Conservation (phyloP, 75 land plant genomes). For the Selaginella tamariscina region DNA sequence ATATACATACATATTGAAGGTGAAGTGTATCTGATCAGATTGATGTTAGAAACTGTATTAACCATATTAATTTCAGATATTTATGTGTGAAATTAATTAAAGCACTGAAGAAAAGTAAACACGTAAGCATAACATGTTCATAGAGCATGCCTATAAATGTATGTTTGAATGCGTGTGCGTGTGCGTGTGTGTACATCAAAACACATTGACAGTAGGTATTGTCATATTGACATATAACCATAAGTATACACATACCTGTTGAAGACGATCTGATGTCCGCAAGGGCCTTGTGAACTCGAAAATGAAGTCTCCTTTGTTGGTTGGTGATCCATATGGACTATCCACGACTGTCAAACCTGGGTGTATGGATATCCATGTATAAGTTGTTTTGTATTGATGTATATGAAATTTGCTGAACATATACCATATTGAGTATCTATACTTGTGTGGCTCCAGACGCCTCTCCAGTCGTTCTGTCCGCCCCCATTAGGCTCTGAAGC, state of each 20-base stretch:
- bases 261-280: slow-evolving; percentile 79
- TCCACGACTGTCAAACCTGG: slow-evolving; percentile 64
- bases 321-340: slow-evolving; percentile 52
- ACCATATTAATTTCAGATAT: not conserved
- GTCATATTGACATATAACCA: no score
- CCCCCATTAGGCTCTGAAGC: slow-evolving; percentile 16
- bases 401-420: not conserved
- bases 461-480: slow-evolving; percentile 83
- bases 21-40: not conserved
- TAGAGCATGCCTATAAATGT: not conserved
- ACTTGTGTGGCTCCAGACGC: slow-evolving; percentile 85
- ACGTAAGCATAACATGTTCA: not conserved
- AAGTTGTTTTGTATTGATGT: not conserved
- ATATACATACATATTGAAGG: not conserved
- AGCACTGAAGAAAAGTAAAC: not conserved
- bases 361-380: not conserved
- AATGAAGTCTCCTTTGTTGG: slow-evolving; percentile 47
- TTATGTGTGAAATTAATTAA: not conserved
- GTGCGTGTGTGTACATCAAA: not conserved
- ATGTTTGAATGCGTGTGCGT: not conserved
- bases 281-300: slow-evolving; percentile 94
- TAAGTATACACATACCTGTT: slow-evolving; percentile 55
- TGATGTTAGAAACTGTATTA: not conserved
- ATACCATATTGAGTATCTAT: slow-evolving; percentile 45
- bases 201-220: not conserved